Evolutionary conservation across 1,284 basidiomycete species (phyloP), one percentile per base, ranked within the genome.

Genomic region (Rhodotorula sp.): DNA sequence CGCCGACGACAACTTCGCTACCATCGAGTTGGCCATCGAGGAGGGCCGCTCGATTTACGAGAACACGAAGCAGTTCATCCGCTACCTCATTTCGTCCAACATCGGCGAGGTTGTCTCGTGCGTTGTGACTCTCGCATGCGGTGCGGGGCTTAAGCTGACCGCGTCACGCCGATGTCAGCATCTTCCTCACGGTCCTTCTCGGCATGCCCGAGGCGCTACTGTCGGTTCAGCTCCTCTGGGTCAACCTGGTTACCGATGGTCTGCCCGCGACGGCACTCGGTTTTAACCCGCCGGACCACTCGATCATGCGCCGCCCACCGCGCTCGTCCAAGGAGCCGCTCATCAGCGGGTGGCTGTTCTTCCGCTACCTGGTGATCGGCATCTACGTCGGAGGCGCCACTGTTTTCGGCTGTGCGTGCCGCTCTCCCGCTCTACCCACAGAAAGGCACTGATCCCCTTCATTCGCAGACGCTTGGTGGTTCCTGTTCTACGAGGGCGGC

Each of bases 121-220:
- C 71, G 82, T 64, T 50, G 1, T 1, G 12, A 42, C n/a, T 1
- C 45, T n/a, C 49, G 7, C n/a, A 14, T 42, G 13, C 1, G 34
- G 23, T 4, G 8, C 48, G 16, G 1, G 13, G 17, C 44, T 21
- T 27, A 13, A 7, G 19, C 61, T 67, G 42, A 58, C 61, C 25
- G 50, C 66, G 34, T 55, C 52, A 67, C 12, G 5, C 23, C 3
- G 17, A 2, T 19, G 8, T 12, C 73, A 89, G 91, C 80, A 99
- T 99, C 83, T 99, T 99, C 86, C 83, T 98, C 77, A 98, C 96
- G 5, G 96, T 98, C 41, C 85, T 98, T 59, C 85, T 98, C 68
- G 96, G 96, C 78, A 97, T 99, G 94, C 96, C 97, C 25, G 97
- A 99, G 82, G 96, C 96, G 66, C 85, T 99, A 72, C 97, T 98